Evolutionary conservation across 2,329 filamentous ascomycete species (phyloP), one percentile per base, ranked within the genome.

Genomic region (Diaporthe sp.): DNA sequence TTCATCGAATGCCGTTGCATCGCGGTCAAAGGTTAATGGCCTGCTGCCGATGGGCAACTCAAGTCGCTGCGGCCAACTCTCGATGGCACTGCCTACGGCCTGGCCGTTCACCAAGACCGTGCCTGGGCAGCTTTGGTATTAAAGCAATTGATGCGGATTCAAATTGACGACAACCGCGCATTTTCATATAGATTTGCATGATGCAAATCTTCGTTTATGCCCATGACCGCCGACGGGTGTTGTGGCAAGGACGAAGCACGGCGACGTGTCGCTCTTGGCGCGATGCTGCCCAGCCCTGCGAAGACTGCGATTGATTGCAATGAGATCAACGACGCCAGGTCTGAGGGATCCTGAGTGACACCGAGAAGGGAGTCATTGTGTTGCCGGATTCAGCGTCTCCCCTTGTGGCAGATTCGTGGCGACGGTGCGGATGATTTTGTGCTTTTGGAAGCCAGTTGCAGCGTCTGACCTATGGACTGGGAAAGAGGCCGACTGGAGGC

Each of bases 241-340:
- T 19, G 46, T 53, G 65, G 49, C 34, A 4, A 69, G 49, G 31
- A 59, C 19, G 19, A 68, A 31, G 17, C 19, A 37, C 15, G 28
- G 19, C 46, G 44, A n/a, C 12, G 13, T n/a, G 9, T 53, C 46
- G 65, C 34, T 53, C 31, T 19, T 31, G 65, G 65, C 31, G 65
- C 46, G 4, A 31, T 55, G 49, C 34, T 42, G 34, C 34, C 65
- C 65, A 55, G 22, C 31, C n/a, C 22, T 28, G 8, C 34, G 19
- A 15, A 42, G 49, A 28, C 46, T 53, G 46, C n/a, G 49, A 28
- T 69, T 55, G 10, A 68, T 55, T 55, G 15, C 65, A 55, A 53
- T 15, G 25, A 51, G 13, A 22, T 55, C 13, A 39, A 39, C 9
- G 22, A 17, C 22, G 62, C 34, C 22, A 31, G 3, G 8, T 19